A percentile compares a stretch with the other conserved stretches of the same genome.
phyloP scores from a whole-genome alignment of 371 early-diverging fungal genomes.

The Mucor plumbeus region DNA sequence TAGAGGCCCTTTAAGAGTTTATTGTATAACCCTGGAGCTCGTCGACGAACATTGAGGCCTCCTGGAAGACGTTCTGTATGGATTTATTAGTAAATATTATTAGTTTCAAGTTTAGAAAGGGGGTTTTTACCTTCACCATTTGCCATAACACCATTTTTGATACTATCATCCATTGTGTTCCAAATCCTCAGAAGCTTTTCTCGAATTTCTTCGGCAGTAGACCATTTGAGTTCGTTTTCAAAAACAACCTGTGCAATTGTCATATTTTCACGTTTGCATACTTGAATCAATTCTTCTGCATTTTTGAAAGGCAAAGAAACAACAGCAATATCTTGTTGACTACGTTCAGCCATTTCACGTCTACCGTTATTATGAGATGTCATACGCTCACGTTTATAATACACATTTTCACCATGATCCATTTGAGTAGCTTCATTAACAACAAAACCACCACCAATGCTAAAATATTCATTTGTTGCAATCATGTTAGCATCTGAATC shows the following conservation, averaged over 20 bases:
- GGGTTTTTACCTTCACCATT: not conserved
- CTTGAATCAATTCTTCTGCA: slow-evolving; percentile 75
- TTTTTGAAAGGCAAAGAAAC: slow-evolving; percentile 88
- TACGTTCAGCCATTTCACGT: slow-evolving; percentile 40
- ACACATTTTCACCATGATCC: slow-evolving; percentile 86
- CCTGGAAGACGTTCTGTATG: slow-evolving; percentile 73
- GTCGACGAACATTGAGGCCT: slow-evolving; percentile 80
- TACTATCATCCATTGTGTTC: slow-evolving; percentile 93
- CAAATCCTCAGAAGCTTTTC: slow-evolving; percentile 79
- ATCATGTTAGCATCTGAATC: slow-evolving; percentile 79
- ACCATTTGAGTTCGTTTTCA: slow-evolving; percentile 92
- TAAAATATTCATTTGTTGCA: slow-evolving; percentile 93
- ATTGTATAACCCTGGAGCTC: slow-evolving; percentile 87
- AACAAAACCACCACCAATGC: slow-evolving; percentile 96
- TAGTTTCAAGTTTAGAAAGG: too few species aligned
- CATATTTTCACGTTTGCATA: slow-evolving; percentile 83
- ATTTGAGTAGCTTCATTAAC: slow-evolving; percentile 88
- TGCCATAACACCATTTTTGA: slow-evolving; percentile 72
- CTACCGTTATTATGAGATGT: not conserved
- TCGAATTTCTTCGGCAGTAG: slow-evolving; percentile 78
- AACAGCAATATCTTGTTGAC: slow-evolving; percentile 70
- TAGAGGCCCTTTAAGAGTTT: slow-evolving; percentile 83
- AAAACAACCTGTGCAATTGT: slow-evolving; percentile 95
- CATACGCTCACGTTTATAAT: slow-evolving; percentile 63
- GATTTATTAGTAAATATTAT: not conserved